A percentile compares a stretch with the other conserved stretches of the same genome.
Conservation (phyloP, 139 green algal species). For the Haematococcus sp. region DNA sequence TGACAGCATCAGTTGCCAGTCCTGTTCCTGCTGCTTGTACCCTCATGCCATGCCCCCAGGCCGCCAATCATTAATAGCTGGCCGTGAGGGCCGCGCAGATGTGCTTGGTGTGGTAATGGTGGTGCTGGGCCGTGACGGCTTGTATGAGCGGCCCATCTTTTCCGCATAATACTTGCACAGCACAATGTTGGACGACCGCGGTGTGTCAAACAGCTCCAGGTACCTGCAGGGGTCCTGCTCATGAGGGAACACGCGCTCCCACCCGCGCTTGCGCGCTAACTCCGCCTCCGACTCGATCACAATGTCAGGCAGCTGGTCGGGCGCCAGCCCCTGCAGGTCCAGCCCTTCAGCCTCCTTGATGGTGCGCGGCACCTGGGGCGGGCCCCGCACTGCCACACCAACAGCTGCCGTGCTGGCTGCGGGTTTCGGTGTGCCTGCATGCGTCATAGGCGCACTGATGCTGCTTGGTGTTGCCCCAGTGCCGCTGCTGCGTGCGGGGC, state of each 20-base stretch:
- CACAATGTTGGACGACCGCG: slow-evolving; percentile 33
- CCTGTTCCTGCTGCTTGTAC: too few species aligned
- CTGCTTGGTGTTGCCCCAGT: too few species aligned
- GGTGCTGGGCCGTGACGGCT: too few species aligned
- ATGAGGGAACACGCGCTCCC: slow-evolving; percentile 39
- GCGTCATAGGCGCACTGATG: background rate
- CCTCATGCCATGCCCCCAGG: background rate
- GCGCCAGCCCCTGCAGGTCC: slow-evolving; percentile 3
- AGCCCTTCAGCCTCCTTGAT: slow-evolving; percentile 4
- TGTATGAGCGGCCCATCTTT: background rate
- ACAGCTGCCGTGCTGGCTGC: background rate
- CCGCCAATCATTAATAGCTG: background rate
- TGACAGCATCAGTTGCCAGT: too few species aligned
- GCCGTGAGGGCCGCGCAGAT: background rate
- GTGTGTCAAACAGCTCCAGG: slow-evolving; percentile 43
- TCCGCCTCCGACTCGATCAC: slow-evolving; percentile 50
- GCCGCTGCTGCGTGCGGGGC: too few species aligned
- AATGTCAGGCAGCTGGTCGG: slow-evolving; percentile 39
- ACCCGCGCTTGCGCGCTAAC: slow-evolving; percentile 21
- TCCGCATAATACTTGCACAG: slow-evolving; percentile 50
- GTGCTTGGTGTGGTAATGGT: too few species aligned
- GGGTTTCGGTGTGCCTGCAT: too few species aligned
- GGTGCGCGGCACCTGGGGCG: slow-evolving; percentile 3
- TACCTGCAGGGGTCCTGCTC: slow-evolving; percentile 32
- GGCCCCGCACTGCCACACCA: background rate